Base-by-base conservation (phyloP, 371 early-diverging fungal species). In the Lichtheimia ramosa region DNA sequence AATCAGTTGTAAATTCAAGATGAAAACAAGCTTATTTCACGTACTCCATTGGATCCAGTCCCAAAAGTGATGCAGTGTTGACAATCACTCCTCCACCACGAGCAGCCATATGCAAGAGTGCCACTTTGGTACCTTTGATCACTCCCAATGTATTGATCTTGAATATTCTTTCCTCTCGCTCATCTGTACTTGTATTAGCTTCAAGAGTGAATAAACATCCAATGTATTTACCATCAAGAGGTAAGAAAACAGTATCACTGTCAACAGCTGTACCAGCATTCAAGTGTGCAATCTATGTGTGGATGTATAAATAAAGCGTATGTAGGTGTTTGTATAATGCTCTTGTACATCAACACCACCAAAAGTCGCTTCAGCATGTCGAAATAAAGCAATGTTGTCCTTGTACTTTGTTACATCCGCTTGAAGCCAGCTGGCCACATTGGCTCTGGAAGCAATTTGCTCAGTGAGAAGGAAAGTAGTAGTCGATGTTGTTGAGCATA, bases 381-480 rank as follows among this genome's bases (percentile, higher is more conserved):
- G 49, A 48, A 91, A 81, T 0, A 87, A 72, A 2, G 53, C 53
- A 15, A 74, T 66, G 16, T 83, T 65, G 23, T 88, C 81, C 2
- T 39, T 58, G 18, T 69, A 67, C n/a, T 74, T 66, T 28, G 84
- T 68, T 10, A 90, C 92, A 65, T 92, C 86, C 55, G 86, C 84
- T 40, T 64, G 71, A 25, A 73, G 58, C 51, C 68, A 85, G 2
- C 77, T 64, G 3, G 86, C 82, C 15, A 73, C 66, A n/a, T 61
- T 67, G 0, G 43, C 5, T 8, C 34, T 34, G 10, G 34, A 2
- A 34, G 8, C 34, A 34, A 25, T 14, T 15, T 15, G 15, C 10
- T n/a, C 27, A 25, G 14, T 14, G 14, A 25, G 12, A 25, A 51
- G 4, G 16, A 24, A 13, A 28, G 27, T 23, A 28, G 16, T 56